Evolutionary conservation across 2,329 filamentous ascomycete species (phyloP), one percentile per base, ranked within the genome.

Genomic region (Ophiostoma montium): DNA sequence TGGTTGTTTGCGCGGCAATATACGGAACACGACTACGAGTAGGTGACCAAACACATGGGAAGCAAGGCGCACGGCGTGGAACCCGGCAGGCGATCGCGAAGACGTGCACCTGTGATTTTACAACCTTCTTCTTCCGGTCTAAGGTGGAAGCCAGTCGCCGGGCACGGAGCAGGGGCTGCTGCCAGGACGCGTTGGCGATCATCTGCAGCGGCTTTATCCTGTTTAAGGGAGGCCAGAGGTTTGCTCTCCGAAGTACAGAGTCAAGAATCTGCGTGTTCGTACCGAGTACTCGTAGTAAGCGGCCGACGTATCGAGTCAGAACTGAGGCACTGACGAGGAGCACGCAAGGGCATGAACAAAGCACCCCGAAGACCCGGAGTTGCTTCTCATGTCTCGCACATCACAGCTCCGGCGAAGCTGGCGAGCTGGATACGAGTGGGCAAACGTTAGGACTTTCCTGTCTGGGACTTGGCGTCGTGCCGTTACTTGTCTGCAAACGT

Each of bases 81-180:
- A 18, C 27, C 38, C 41, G 41, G 23, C 15, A 43, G 27, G 27
- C 19, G 47, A 49, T 49, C 47, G 47, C 16, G 32, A 35, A 15
- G 27, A 30, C 21, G 39, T 31, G 39, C 39, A 30, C 30, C 23
- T 13, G 39, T 11, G 23, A 21, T n/a, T 15, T 21, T 43, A 38
- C 49, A 44, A 47, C 49, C 49, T 50, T 50, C 49, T 43, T 18
- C 18, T 44, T 50, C 30, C 12, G 49, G 49, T 35, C n/a, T 47
- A 44, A 32, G 27, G 27, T 21, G n/a, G 23, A 31, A 11, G 39
- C 23, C 30, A 16, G 39, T 42, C 23, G 23, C 39, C 21, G 39
- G 39, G 38, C 38, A 19, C 21, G 13, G 27, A 41, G 38, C 13
- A 41, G 38, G 23, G 32, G n/a, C 32, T 5, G 4, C 12, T 12